These are phyloP conservation scores for Glonium stellatum DNA, from an alignment of 495 filamentous ascomycete species.

Conservation along the genomic window DNA sequence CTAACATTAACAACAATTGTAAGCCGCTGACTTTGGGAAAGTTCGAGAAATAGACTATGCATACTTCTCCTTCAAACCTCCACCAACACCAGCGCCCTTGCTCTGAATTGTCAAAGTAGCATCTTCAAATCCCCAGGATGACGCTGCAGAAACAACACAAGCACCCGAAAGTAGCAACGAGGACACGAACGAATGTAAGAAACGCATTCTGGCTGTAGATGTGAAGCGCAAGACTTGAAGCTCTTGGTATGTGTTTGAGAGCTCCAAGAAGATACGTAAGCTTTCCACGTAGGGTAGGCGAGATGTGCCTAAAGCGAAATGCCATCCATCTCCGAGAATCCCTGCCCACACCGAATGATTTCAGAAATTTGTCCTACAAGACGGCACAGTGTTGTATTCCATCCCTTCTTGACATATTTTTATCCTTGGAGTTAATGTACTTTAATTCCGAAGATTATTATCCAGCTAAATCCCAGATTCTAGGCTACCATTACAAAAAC, in stretches of 20 bases:
- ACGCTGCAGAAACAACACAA: constrained; percentile 46
- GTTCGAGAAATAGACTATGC: constrained; percentile 13
- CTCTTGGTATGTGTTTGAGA: background rate
- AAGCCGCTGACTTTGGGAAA: background rate
- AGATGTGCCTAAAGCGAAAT: background rate
- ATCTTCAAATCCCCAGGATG: constrained; percentile 80
- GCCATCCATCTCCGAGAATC: background rate
- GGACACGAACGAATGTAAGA: constrained; percentile 38
- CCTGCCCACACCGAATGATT: too few species aligned
- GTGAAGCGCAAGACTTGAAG: background rate
- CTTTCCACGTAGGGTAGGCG: background rate
- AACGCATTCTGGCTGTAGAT: constrained; percentile 17
- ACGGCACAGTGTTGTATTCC: too few species aligned
- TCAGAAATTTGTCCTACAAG: too few species aligned
- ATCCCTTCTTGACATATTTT: too few species aligned
- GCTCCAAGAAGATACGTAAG: constrained; percentile 6
- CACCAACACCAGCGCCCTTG: constrained; percentile 60
- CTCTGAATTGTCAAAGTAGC: constrained; percentile 68
- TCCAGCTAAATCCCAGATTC: too few species aligned
- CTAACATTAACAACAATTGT: constrained; percentile 40
- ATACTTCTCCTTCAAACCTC: constrained; percentile 66
- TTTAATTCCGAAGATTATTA: too few species aligned
- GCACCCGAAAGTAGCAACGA: constrained; percentile 34
- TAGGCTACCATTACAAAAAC: too few species aligned
- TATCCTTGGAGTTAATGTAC: too few species aligned